Percentiles rank a stretch among this genome's conserved stretches.
phyloP scores from a whole-genome alignment of 441 rosid species.

The Erysimum cheiri region DNA sequence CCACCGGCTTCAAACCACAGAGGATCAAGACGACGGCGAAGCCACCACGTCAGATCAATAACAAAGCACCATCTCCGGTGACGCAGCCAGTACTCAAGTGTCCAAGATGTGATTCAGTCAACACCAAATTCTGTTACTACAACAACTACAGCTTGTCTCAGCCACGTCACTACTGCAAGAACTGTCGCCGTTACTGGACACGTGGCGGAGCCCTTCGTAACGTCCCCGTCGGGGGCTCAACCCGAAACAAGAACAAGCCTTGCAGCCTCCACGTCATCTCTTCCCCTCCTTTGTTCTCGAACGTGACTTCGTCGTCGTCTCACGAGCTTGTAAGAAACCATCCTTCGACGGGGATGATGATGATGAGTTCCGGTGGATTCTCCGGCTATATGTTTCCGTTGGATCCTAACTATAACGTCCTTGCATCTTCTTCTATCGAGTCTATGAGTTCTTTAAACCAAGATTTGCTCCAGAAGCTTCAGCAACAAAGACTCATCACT shows the following conservation, averaged over 20 bases:
- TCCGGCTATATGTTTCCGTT: constrained; percentile 37
- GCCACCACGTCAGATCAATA: constrained; percentile 24
- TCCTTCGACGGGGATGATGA: constrained; percentile 47
- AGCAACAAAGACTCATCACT: constrained; percentile 68
- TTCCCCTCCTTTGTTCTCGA: constrained; percentile 31
- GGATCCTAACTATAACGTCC: constrained; percentile 7
- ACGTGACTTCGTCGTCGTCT: constrained; percentile 40
- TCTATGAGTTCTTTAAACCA: constrained; percentile 89
- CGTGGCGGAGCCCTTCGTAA: constrained; percentile 88
- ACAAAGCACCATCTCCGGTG: constrained; percentile 24
- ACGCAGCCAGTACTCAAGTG: constrained; percentile 60
- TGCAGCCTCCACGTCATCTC: constrained; percentile 52
- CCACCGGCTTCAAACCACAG: constrained; percentile 33
- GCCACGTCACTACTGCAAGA: constrained; percentile 93
- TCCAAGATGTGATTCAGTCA: constrained; percentile 88
- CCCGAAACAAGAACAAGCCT: constrained; percentile 79
- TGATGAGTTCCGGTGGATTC: constrained; percentile 43
- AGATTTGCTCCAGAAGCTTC: constrained; percentile 90
- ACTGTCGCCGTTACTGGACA: constrained; percentile 95
- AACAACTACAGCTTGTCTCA: constrained; percentile 95
- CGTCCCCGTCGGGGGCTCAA: constrained; percentile 93
- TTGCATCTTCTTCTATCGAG: constrained; percentile 68
- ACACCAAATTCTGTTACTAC: constrained; percentile 97
- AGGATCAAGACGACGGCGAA: constrained; percentile 31
- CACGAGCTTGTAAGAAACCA: constrained; percentile 48